These are phyloP conservation scores for Hypoxylon cercidicola DNA, from an alignment of 495 filamentous ascomycete genomes.

Conservation along the genomic window DNA sequence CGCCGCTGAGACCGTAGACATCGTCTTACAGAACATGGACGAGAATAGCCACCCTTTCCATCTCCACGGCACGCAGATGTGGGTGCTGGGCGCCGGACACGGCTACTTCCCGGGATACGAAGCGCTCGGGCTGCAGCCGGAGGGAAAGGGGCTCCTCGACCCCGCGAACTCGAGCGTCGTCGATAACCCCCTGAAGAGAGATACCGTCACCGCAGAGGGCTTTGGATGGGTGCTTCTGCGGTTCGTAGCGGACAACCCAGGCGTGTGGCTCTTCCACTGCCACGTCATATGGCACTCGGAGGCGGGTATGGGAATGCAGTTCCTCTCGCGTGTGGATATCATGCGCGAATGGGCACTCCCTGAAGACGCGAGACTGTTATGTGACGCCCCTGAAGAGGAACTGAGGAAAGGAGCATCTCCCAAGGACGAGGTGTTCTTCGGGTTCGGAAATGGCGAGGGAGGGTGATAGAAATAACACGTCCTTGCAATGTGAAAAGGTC, in stretches of 20 bases:
- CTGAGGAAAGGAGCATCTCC: constrained; percentile 58
- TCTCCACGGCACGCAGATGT: constrained; percentile 72
- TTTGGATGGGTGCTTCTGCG: constrained; percentile 57
- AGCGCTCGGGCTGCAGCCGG: constrained; percentile 31
- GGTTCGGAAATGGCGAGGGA: constrained; percentile 20
- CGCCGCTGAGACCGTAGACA: constrained; percentile 62
- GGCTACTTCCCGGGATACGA: constrained; percentile 61
- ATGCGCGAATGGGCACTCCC: constrained; percentile 57
- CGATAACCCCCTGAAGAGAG: constrained; percentile 46
- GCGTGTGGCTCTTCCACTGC: constrained; percentile 65
- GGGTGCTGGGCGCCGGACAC: constrained; percentile 63
- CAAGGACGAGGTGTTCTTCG: constrained; percentile 54
- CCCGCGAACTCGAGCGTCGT: constrained; percentile 25
- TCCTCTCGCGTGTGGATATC: constrained; percentile 59
- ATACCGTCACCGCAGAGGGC: constrained; percentile 54
- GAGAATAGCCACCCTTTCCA: constrained; percentile 72
- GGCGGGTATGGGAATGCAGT: constrained; percentile 69
- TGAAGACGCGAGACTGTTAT: constrained; percentile 54
- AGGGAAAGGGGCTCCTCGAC: constrained; percentile 40
- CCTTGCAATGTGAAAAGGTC: neutral
- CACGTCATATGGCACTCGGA: constrained; percentile 69
- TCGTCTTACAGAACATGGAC: constrained; percentile 74
- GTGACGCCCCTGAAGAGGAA: constrained; percentile 47
- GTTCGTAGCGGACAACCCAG: constrained; percentile 60
- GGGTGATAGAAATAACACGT: neutral